Evolutionary conservation across 192 early-diverging fungal genomes (phyloP), one percentile per base, ranked within the genome.

Genomic region (Paraglomus brasilianum): DNA sequence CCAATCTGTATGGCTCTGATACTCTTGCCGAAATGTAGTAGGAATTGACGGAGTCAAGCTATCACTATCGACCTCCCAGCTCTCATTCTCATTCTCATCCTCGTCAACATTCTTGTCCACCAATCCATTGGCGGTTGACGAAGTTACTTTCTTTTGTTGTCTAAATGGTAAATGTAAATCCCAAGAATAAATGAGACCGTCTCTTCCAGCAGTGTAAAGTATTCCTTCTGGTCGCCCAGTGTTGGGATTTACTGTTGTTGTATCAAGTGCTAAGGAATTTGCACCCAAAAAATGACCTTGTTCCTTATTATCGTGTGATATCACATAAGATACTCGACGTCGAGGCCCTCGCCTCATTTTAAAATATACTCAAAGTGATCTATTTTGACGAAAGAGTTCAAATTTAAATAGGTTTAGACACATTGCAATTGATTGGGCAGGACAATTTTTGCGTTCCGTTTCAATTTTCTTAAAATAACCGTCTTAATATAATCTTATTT

Each of bases 1-100:
- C 97, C 97, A 99, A 77, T 98, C 95, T 7, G 87, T 90, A 70
- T 99, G 97, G 56, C 91, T 84, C 71, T 91, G 83, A 60, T 82
- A 91, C 30, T 85, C 87, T 15, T 81, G 83, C 11, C 86, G 76
- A 69, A 87, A 86, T 1, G 87, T 30, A 3, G 30, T 86, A 4
- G 94, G 84, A 49, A 79, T 82, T 38, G 83, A 83, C 24, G 77
- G 74, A 39, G 49, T 60, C 11, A 56, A 22, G 3, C 36, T 21
- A 10, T 56, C 53, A 56, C 11, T 43, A 40, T 66, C 48, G 43
- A 66, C 22, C 41, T 66, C 48, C 64, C 64, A 66, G 21, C 22
- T 66, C 11, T 66, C 13, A 52, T 66, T 38, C 36, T 66, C 64
- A 24, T 65, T 44, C n/a, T 13, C 46, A 1, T 66, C 48, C 15